A percentile compares a stretch with the other conserved stretches of the same genome.
These are phyloP conservation scores for Wallacemonas sp. DNA, from an alignment of 208 protist species.

Conservation along the genomic window DNA sequence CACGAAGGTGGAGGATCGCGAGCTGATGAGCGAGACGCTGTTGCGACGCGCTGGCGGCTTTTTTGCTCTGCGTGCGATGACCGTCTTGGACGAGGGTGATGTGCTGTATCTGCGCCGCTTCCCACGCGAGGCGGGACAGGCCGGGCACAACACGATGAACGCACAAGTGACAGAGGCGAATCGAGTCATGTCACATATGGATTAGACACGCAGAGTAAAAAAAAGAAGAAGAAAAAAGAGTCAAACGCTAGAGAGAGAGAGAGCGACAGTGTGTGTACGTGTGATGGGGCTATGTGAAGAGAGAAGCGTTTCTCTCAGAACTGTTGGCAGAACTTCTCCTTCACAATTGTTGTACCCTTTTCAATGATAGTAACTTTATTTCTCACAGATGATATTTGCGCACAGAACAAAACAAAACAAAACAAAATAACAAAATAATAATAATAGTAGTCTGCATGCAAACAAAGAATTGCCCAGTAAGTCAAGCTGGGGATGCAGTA, in stretches of 20 bases:
- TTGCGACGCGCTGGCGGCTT: constrained; percentile 53
- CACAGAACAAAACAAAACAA: too few relatives aligned
- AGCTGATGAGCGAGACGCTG: constrained; percentile 41
- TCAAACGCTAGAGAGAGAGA: not conserved
- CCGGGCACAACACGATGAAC: constrained; percentile 24
- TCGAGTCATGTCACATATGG: constrained; percentile 36
- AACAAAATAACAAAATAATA: too few relatives aligned
- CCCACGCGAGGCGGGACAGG: constrained; percentile 37
- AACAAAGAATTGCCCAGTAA: too few relatives aligned
- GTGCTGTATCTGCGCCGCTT: constrained; percentile 72
- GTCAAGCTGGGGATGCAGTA: too few relatives aligned
- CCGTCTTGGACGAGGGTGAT: constrained; percentile 60
- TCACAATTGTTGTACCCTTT: too few relatives aligned
- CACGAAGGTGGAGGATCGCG: constrained; percentile 28
- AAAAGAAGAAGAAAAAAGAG: constrained; percentile 17
- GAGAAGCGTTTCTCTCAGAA: too few relatives aligned
- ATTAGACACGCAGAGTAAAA: constrained; percentile 14
- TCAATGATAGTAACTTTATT: too few relatives aligned
- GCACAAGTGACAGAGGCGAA: constrained; percentile 76
- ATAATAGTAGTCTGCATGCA: too few relatives aligned
- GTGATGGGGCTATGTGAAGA: too few relatives aligned
- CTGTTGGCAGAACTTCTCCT: too few relatives aligned
- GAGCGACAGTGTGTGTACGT: not conserved
- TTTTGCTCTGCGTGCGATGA: constrained; percentile 79
- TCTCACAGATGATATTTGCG: too few relatives aligned